A percentile compares a stretch with the other conserved stretches of the same genome.
These are phyloP conservation scores for Gyromitra esculenta DNA, from an alignment of 2,329 filamentous ascomycete species.

Conservation along the genomic window DNA sequence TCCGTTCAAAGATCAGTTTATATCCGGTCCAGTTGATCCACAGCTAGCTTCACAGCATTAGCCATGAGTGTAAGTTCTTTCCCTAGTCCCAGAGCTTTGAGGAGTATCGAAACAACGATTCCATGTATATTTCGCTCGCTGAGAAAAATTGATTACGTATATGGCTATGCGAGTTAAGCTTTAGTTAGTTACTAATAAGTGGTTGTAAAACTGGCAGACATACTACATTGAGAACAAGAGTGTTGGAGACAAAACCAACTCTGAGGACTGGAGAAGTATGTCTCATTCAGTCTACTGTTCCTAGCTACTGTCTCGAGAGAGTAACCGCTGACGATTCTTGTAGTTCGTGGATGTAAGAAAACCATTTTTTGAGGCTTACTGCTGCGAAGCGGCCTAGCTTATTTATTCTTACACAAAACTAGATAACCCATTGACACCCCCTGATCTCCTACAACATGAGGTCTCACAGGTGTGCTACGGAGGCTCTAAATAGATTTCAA, in stretches of 20 bases:
- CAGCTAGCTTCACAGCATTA: neutral
- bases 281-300: constrained; percentile 44
- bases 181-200: constrained; percentile 5
- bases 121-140: neutral
- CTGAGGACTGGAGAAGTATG: constrained; percentile 86
- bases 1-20: neutral
- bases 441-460: constrained; percentile 94
- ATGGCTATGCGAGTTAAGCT: neutral
- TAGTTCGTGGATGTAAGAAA: constrained; percentile 58
- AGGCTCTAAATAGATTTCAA: constrained; percentile 32
- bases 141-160: neutral
- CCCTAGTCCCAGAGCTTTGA: neutral
- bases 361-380: constrained; percentile 7
- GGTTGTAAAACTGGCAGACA: constrained; percentile 36
- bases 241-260: constrained; percentile 76
- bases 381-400: constrained; percentile 26
- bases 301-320: neutral
- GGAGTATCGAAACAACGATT: neutral
- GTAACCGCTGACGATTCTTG: constrained; percentile 56
- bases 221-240: constrained; percentile 78
- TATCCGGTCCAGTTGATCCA: neutral
- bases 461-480: constrained; percentile 68
- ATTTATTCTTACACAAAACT: constrained; percentile 34
- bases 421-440: constrained; percentile 88
- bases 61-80: constrained; percentile 31